phyloP scores from a whole-genome alignment of 129 eudicot species.

The Pseudognaphalium luteoalbum region DNA sequence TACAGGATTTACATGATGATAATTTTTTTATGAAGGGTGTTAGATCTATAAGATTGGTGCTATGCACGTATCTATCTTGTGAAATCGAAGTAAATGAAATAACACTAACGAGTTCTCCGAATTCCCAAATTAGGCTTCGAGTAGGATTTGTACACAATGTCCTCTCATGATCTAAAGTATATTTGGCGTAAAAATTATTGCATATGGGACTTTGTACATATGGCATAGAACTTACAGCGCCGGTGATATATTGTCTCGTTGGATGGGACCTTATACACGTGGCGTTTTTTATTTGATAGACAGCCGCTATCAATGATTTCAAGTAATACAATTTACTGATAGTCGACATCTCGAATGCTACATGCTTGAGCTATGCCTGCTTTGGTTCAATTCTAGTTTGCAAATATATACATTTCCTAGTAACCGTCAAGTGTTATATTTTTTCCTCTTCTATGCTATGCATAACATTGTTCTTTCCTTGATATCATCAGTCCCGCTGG shows the following conservation, averaged over 20 bases:
- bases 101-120: not conserved
- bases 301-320: not conserved
- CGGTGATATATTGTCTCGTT: not conserved
- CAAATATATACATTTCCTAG: not conserved
- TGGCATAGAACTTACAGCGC: not conserved
- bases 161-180: not conserved
- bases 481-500: constrained; percentile 33
- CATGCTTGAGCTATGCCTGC: not conserved
- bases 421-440: not conserved
- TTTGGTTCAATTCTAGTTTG: not conserved
- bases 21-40: not conserved
- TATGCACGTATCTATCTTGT: not conserved
- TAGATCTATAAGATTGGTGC: not conserved
- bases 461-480: constrained; percentile 18
- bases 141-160: not conserved
- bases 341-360: not conserved
- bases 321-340: not conserved
- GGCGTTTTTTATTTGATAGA: not conserved
- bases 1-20: constrained; percentile 1
- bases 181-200: not conserved
- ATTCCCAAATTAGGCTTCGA: not conserved
- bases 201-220: not conserved
- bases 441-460: not conserved
- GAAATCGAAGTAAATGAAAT: not conserved
- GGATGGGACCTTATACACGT: not conserved